Conservation (phyloP, 768 basidiomycete genomes). For the Lactarius evosmus region DNA sequence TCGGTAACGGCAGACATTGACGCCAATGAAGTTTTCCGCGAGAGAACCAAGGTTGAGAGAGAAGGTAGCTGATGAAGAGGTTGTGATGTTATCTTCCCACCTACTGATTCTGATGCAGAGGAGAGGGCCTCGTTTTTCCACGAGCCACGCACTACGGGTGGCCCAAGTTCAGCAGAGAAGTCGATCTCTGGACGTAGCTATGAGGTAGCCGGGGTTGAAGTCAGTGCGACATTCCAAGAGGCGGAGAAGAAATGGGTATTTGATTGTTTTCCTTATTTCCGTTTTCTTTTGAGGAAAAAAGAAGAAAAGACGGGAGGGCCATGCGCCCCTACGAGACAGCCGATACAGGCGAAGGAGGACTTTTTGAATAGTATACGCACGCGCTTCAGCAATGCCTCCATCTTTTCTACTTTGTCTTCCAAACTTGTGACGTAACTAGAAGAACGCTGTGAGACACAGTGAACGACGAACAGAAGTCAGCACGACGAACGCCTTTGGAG, state of each 20-base stretch:
- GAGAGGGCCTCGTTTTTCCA: slow-evolving; percentile 46
- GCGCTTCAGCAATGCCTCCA: slow-evolving; percentile 38
- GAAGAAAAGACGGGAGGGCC: not conserved
- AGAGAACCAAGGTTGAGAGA: slow-evolving; percentile 13
- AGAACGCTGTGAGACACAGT: slow-evolving; percentile 2
- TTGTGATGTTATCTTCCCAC: slow-evolving; percentile 1
- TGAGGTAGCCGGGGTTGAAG: slow-evolving; percentile 5
- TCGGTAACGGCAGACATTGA: slow-evolving; percentile 1
- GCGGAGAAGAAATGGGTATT: slow-evolving; percentile 11
- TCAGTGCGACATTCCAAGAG: not conserved
- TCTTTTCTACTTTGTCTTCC: slow-evolving; percentile 38
- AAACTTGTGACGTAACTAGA: slow-evolving; percentile 36
- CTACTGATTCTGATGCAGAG: slow-evolving; percentile 4
- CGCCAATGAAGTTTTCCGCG: slow-evolving; percentile 11
- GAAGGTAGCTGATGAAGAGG: slow-evolving; percentile 10
- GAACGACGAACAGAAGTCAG: not conserved
- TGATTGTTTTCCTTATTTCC: too few relatives aligned
- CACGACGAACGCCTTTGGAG: slow-evolving; percentile 39
- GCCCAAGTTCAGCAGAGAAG: slow-evolving; percentile 61
- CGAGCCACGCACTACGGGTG: slow-evolving; percentile 57
- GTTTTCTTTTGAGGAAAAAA: not conserved
- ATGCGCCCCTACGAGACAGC: not conserved
- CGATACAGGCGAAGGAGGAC: not conserved
- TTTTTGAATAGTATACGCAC: slow-evolving; percentile 31
- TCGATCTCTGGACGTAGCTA: slow-evolving; percentile 63